Conservation (phyloP, 768 basidiomycete genomes). For the Chlorophyllum brunneum region DNA sequence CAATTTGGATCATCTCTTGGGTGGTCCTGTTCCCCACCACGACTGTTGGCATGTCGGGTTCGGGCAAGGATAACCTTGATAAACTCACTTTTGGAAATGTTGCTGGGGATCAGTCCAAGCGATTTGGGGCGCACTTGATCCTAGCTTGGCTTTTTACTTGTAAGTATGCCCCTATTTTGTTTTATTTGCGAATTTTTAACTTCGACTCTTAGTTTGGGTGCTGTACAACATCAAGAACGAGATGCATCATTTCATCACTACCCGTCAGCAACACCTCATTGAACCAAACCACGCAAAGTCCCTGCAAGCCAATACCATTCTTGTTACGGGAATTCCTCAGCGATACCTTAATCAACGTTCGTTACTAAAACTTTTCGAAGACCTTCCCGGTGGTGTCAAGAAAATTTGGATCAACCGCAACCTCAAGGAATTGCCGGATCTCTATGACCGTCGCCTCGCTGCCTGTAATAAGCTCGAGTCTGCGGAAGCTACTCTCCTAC, state of each 20-base stretch:
- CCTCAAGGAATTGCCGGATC: constrained; percentile 80
- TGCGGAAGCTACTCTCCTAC: constrained; percentile 77
- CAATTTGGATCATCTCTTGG: constrained; percentile 94
- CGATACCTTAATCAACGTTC: constrained; percentile 71
- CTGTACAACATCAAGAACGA: constrained; percentile 78
- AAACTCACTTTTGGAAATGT: constrained; percentile 84
- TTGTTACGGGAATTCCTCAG: constrained; percentile 85
- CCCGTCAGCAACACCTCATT: constrained; percentile 82
- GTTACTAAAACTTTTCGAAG: constrained; percentile 66
- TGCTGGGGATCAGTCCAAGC: constrained; percentile 34
- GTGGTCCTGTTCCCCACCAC: constrained; percentile 75
- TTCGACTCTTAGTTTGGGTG: constrained; percentile 64
- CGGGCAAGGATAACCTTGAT: constrained; percentile 54
- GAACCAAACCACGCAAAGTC: constrained; percentile 67
- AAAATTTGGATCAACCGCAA: constrained; percentile 92
- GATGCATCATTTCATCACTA: constrained; percentile 73
- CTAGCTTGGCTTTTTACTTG: constrained; percentile 76
- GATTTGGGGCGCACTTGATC: constrained; percentile 79
- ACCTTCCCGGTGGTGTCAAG: constrained; percentile 86
- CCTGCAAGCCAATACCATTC: constrained; percentile 85
- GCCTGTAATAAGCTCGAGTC: constrained; percentile 81
- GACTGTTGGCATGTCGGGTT: constrained; percentile 44
- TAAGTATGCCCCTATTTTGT: constrained; percentile 31
- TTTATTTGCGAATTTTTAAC: background rate
- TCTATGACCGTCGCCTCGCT: constrained; percentile 70